Percentiles rank a stretch among this genome's conserved stretches.
Evolutionary conservation across 371 early-diverging fungal species (phyloP).

Genomic region (Chytridiales sp.): DNA sequence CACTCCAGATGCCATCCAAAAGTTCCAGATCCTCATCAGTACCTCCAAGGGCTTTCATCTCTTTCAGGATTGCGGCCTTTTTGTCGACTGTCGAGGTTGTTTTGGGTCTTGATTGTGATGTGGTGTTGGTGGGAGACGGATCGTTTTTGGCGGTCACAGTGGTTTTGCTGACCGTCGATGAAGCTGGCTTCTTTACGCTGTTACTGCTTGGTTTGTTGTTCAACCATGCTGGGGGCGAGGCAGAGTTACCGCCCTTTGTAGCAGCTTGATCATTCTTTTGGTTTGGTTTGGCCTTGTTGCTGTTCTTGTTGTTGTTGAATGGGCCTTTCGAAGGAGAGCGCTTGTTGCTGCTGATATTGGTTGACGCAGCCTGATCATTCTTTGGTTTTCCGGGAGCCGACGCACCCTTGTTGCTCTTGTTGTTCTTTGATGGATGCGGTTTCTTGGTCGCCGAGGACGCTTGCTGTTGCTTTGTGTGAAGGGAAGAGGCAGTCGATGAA

Average conservation of each 20-base stretch:
- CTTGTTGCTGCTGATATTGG: no score
- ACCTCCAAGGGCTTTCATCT: slow-evolving; percentile 58
- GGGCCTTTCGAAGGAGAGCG: no score
- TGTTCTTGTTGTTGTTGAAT: no score
- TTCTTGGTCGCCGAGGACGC: neutral
- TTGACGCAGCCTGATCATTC: no score
- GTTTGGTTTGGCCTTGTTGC: no score
- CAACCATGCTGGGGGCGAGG: no score
- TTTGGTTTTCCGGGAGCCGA: neutral
- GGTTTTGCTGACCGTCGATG: neutral
- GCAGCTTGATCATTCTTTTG: no score
- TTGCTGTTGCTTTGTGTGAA: neutral
- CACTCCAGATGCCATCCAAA: slow-evolving; percentile 46
- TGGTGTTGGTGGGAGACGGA: neutral
- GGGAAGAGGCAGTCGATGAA: neutral
- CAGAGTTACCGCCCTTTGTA: no score
- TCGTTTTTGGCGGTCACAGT: neutral
- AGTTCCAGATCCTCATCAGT: slow-evolving; percentile 49
- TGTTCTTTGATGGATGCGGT: neutral
- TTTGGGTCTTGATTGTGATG: neutral
- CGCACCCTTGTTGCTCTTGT: neutral
- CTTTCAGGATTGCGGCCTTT: slow-evolving; percentile 40
- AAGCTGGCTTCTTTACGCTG: neutral
- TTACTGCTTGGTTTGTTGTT: neutral
- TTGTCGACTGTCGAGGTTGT: no score